phyloP scores from a whole-genome alignment of 2,329 filamentous ascomycete genomes.

The Magnaporthales sp. region DNA sequence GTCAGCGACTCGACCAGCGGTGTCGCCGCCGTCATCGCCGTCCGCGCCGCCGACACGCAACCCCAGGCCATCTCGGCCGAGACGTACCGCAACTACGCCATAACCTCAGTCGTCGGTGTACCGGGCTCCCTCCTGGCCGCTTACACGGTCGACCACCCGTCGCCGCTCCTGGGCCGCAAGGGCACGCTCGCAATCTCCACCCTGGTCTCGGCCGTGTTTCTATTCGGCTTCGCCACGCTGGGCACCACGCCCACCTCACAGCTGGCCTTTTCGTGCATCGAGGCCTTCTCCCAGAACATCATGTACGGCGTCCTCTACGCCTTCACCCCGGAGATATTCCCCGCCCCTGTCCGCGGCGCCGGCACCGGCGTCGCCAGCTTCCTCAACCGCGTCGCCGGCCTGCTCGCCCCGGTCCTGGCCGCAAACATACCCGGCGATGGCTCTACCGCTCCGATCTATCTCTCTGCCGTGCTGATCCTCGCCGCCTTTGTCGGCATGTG shows the following conservation, averaged over 20 bases:
- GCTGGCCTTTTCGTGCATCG: conserved; percentile 57
- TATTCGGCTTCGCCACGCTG: conserved; percentile 58
- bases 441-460: conserved; percentile 46
- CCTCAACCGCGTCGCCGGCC: conserved; percentile 57
- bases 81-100: conserved; percentile 74
- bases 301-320: conserved; percentile 72
- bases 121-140: conserved; percentile 70
- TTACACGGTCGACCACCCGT: conserved; percentile 58
- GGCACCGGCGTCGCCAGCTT: conserved; percentile 66
- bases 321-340: conserved; percentile 71
- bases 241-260: conserved; percentile 48
- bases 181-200: conserved; percentile 64
- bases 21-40: conserved; percentile 21
- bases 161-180: conserved; percentile 56
- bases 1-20: conserved; percentile 12
- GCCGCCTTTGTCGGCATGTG: conserved; percentile 51
- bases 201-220: conserved; percentile 56
- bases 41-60: conserved; percentile 19
- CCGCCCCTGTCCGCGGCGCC: conserved; percentile 61
- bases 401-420: conserved; percentile 62
- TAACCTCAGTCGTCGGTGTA: conserved; percentile 68
- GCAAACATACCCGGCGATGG: conserved; percentile 50
- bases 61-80: conserved; percentile 27
- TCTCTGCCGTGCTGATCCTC: conserved; percentile 47
- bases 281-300: conserved; percentile 66